Percentiles rank a stretch among this genome's conserved stretches.
Conservation (phyloP, 2,329 filamentous ascomycete genomes). For the Pyrenochaeta sp. region DNA sequence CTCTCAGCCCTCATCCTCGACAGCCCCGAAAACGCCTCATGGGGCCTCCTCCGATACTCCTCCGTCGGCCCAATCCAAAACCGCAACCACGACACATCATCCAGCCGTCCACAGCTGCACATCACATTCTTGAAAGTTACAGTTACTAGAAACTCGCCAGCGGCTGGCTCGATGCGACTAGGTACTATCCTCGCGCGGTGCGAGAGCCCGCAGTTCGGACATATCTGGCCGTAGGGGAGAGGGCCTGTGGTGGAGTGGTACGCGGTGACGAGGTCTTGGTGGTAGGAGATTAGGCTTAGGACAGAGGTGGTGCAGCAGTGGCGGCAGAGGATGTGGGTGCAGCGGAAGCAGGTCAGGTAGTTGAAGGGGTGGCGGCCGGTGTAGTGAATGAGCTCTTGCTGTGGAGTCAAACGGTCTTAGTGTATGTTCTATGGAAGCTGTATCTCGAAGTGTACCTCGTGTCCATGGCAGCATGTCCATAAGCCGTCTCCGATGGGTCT, state of each 20-base stretch:
- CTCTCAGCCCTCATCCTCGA: too few species aligned
- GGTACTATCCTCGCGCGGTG: background rate
- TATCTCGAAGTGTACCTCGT: background rate
- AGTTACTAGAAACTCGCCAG: background rate
- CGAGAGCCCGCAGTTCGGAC: background rate
- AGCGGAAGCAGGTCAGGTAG: conserved; percentile 2
- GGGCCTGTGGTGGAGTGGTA: background rate
- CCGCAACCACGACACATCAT: too few species aligned
- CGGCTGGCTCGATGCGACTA: background rate
- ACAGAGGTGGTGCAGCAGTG: background rate
- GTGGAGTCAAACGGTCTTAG: background rate
- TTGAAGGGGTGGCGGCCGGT: conserved; percentile 4
- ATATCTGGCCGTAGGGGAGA: background rate
- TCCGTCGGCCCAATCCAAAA: too few species aligned
- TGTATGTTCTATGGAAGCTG: background rate
- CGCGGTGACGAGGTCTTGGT: background rate
- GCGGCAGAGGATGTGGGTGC: conserved; percentile 2
- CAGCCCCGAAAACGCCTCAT: too few species aligned
- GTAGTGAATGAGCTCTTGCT: conserved; percentile 4
- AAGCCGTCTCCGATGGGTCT: background rate
- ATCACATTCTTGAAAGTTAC: background rate
- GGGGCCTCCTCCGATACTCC: too few species aligned
- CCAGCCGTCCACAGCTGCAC: too few species aligned
- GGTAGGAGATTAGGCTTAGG: background rate
- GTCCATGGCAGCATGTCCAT: conserved; percentile 2